Evolutionary conservation across 768 basidiomycete species (phyloP), one percentile per base, ranked within the genome.

Genomic region (Lyophyllum decastes): DNA sequence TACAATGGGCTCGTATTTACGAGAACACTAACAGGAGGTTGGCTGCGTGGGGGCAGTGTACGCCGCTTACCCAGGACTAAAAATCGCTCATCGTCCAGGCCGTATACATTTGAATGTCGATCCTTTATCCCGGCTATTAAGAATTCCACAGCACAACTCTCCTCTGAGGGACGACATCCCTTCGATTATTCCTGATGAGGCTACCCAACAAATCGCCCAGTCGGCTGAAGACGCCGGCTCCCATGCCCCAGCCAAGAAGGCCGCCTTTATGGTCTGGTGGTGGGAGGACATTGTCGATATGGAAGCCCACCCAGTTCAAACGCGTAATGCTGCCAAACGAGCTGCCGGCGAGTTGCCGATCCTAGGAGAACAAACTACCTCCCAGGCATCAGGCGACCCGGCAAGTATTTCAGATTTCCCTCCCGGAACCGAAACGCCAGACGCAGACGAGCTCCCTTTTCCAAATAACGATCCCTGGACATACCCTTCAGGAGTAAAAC

Each of bases 31-130:
- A 70, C 50, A 50, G 63, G 40, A n/a, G 40, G 19, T 19, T 41
- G 6, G 40, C 40, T 41, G 40, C 40, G 40, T 41, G 70, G 71
- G 72, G 55, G 59, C 69, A 0, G 67, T 75, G 9, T 73, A 72
- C 41, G 52, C 66, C 0, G 72, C 73, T 2, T 74, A 67, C 24
- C 73, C 69, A 0, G 57, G 58, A 0, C 55, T 76, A 0, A 61
- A 64, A 41, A 73, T 76, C n/a, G 61, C 71, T 0, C 75, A 75
- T 45, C 49, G 72, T 11, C 59, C 72, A 0, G 75, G 75, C 0
- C 17, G 67, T 21, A 57, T 73, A 1, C 75, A 76, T 44, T 73
- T 69, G 0, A 76, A 76, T 49, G 67, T 70, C 0, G 67, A 70
- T 47, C 68, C 68, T 0, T 43, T 70, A 0, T 68, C 68, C 0